Evolutionary conservation across 2,329 filamentous ascomycete genomes (phyloP).

Genomic region (Colletotrichum sp.): DNA sequence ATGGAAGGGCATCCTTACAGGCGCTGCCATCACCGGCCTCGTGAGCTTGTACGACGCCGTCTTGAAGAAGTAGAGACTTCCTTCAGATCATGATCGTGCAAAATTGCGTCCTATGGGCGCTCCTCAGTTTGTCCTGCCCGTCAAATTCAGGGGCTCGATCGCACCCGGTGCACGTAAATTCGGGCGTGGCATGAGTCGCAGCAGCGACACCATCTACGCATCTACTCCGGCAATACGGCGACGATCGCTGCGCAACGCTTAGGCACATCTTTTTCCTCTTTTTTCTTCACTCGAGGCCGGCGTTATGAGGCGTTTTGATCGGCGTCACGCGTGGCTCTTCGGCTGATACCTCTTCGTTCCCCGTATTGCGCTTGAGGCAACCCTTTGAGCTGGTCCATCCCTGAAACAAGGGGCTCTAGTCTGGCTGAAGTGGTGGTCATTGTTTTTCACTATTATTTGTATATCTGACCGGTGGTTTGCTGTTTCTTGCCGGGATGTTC

Average conservation of each 20-base stretch:
- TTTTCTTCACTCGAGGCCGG: conserved; percentile 15
- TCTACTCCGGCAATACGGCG: not conserved
- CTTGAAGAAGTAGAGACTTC: conserved; percentile 61
- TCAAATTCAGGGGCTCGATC: not conserved
- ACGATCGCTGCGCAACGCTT: not conserved
- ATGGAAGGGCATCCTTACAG: conserved; percentile 71
- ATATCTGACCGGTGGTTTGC: not conserved
- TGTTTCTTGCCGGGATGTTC: not conserved
- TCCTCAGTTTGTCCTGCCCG: not conserved
- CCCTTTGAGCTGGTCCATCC: not conserved
- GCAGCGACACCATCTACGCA: not conserved
- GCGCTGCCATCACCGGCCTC: conserved; percentile 69
- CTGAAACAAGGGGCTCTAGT: not conserved
- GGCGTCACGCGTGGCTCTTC: conserved; percentile 18
- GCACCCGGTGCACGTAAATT: not conserved
- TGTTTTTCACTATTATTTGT: not conserved
- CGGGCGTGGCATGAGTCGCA: not conserved
- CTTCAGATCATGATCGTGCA: not conserved
- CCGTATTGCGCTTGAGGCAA: not conserved
- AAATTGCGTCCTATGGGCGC: not conserved
- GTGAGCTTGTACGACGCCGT: conserved; percentile 80
- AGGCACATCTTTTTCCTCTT: not conserved
- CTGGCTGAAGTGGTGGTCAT: not conserved
- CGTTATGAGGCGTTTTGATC: conserved; percentile 19
- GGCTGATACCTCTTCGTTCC: conserved; percentile 18